Conservation (phyloP, 2,329 filamentous ascomycete genomes). For the Clarireedia homoeocarpa region DNA sequence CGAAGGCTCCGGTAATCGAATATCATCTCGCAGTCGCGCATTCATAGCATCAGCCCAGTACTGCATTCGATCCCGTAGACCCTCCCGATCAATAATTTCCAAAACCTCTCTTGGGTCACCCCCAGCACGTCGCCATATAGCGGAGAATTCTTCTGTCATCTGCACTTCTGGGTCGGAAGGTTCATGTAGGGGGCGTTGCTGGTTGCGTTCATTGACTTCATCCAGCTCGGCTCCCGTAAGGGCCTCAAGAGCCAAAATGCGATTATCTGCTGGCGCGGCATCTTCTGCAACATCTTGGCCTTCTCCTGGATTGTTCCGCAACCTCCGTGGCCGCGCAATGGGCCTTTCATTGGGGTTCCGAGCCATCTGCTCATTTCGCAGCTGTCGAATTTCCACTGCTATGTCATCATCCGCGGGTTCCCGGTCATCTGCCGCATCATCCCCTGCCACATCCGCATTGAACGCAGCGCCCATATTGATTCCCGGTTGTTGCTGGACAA, state of each 20-base stretch:
- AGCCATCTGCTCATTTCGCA: neutral
- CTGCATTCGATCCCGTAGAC: conserved; percentile 48
- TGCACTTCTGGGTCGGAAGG: conserved; percentile 18
- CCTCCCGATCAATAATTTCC: conserved; percentile 53
- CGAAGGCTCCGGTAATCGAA: too few relatives aligned
- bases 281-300: too few relatives aligned
- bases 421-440: conserved; percentile 28
- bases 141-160: conserved; percentile 38
- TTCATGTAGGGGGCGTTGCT: neutral
- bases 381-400: conserved; percentile 1
- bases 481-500: conserved; percentile 93
- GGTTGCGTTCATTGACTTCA: neutral
- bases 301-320: too few relatives aligned
- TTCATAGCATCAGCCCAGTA: conserved; percentile 46
- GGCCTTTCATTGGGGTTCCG: neutral
- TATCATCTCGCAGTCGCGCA: neutral
- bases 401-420: conserved; percentile 10
- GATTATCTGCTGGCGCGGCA: too few relatives aligned
- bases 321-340: neutral
- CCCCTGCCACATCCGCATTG: conserved; percentile 47
- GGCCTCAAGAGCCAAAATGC: too few relatives aligned
- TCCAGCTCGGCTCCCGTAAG: too few relatives aligned
- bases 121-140: conserved; percentile 51
- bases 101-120: conserved; percentile 53
- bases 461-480: conserved; percentile 66